phyloP scores from a whole-genome alignment of 2,329 filamentous ascomycete genomes.

The Proliferodiscus dingleyae region DNA sequence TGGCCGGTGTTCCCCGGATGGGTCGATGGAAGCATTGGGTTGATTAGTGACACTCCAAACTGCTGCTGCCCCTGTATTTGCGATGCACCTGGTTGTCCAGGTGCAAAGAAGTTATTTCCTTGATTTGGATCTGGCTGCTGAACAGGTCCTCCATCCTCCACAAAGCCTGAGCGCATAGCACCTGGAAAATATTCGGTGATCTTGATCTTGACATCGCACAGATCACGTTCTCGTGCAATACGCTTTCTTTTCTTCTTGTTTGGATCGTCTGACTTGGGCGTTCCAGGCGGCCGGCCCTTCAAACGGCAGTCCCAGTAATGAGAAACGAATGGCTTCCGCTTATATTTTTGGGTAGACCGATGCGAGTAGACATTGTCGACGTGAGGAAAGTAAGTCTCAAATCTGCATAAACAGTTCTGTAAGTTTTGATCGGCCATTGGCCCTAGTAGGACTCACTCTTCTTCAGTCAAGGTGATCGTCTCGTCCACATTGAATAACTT shows the following conservation, averaged over 20 bases:
- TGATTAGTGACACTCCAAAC: slow-evolving; percentile 41
- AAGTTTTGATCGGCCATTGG: slow-evolving; percentile 7
- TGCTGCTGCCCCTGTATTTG: slow-evolving; percentile 23
- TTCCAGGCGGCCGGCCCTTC: slow-evolving; percentile 74
- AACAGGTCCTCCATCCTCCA: slow-evolving; percentile 26
- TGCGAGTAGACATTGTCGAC: slow-evolving; percentile 83
- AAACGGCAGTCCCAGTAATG: slow-evolving; percentile 83
- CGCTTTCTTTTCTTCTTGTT: slow-evolving; percentile 80
- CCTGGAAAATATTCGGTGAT: slow-evolving; percentile 73
- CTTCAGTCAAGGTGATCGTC: slow-evolving; percentile 65
- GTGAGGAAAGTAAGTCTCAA: slow-evolving; percentile 76
- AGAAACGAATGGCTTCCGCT: slow-evolving; percentile 75
- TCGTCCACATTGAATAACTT: slow-evolving; percentile 73
- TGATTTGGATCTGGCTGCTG: slow-evolving; percentile 19
- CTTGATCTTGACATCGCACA: slow-evolving; percentile 86
- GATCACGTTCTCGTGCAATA: slow-evolving; percentile 65
- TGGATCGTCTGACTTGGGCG: slow-evolving; percentile 73
- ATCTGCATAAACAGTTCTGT: slow-evolving; percentile 41
- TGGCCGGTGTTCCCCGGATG: slow-evolving; percentile 46
- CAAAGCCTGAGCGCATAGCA: slow-evolving; percentile 32
- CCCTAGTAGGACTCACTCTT: slow-evolving; percentile 52
- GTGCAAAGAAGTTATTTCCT: slow-evolving; percentile 29
- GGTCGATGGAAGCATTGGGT: slow-evolving; percentile 34
- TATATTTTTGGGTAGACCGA: slow-evolving; percentile 74
- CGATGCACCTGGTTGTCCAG: slow-evolving; percentile 23